Evolutionary conservation across 2,329 filamentous ascomycete genomes (phyloP), one percentile per base, ranked within the genome.

Genomic region (Dothiorella sarmentorum): DNA sequence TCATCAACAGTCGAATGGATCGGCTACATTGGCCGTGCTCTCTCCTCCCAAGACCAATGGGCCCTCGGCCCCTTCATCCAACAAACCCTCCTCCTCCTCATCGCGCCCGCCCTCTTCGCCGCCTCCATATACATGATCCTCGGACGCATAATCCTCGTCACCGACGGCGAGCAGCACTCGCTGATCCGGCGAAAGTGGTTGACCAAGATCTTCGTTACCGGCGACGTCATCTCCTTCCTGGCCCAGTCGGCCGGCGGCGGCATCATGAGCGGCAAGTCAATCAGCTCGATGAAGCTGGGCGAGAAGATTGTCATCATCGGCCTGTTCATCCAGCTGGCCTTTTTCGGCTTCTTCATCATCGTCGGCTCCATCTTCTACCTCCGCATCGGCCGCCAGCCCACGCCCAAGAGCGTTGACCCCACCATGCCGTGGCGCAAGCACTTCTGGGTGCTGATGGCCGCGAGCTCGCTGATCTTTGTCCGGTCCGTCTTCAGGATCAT

Each of bases 1-100:
- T 40, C 27, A 15, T 31, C 2, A 29, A 49, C 53, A 82, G 79
- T 82, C 61, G 79, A 83, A 66, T 66, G 68, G 0, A 67, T 83
- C 26, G 81, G 80, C 15, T 83, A 83, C 61, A 64, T 79, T 11
- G 78, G 75, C 2, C 76, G 81, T 47, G 75, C 75, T 1, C 65
- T 69, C 2, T 73, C 73, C 2, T 20, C 44, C 1, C 63, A 75
- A 42, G 76, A 72, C 37, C 27, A 56, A 26, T 55, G 59, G 55
- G 72, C 72, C 3, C 62, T 74, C 18, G 65, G 66, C 0, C 71
- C 74, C 3, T 80, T 74, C 66, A 74, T 78, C 47, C 65, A 80
- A 33, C 73, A 78, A 60, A 69, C 69, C 37, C 64, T 79, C 43
- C 69, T 80, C 29, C 67, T 79, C 45, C 75, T 80, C 2, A 68